Evolutionary conservation across 768 basidiomycete genomes (phyloP), one percentile per base, ranked within the genome.

Genomic region (Boletus coccyginus): DNA sequence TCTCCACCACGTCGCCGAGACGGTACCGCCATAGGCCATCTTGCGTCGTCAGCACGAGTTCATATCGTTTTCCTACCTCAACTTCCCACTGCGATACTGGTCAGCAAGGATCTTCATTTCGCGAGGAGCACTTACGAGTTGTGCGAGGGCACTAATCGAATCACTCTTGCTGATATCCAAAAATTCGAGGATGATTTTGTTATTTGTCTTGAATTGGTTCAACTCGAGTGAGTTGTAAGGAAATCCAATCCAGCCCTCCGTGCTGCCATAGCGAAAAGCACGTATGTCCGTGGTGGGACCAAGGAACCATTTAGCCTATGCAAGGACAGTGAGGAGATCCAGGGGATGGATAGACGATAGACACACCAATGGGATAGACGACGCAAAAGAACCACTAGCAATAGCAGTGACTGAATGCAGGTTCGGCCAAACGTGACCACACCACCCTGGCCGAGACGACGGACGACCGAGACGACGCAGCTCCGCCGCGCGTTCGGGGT

Each of bases 61-160:
- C 27, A 27, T 27, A 27, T 6, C 27, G 27, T 6, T 6, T 27
- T 21, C 61, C 59, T 16, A 35, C 3, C 29, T 60, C 46, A 14
- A 59, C 46, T n/a, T 60, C 59, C 62, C 60, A 66, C 66, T 67
- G 24, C 12, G 7, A 49, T 48, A 1, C 31, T 24, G 13, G n/a
- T 66, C 52, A 49, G 48, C 16, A 19, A 46, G 31, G n/a, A 3
- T 5, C 35, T 5, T 44, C 10, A 5, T 38, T n/a, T 46, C 27
- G 16, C n/a, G 19, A 21, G 27, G 38, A 32, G 8, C n/a, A 55
- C 50, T n/a, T 39, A 61, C 59, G 1, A 55, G 19, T 27, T 52
- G 47, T 8, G 39, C 48, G 12, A 58, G 24, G 7, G 33, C 24
- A 40, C 2, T n/a, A 14, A 48, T 46, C 2, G 51, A 55, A 33